Conservation (phyloP, 352 stramenopile genomes). For the Globisporangium spiculum region DNA sequence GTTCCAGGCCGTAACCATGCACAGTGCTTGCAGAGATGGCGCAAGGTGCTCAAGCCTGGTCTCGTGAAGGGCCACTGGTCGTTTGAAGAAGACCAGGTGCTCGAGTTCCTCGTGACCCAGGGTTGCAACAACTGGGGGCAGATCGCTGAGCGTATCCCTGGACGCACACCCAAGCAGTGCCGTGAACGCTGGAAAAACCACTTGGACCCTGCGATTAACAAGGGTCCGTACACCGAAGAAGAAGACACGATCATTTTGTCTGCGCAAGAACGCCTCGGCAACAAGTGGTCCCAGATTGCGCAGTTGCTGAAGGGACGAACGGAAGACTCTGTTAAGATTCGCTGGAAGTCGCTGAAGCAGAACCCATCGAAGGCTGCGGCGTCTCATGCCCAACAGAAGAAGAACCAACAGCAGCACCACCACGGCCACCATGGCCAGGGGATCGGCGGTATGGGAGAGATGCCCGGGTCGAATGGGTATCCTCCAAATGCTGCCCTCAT, state of each 20-base stretch:
- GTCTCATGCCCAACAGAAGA: constrained; percentile 75
- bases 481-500: constrained; percentile 49
- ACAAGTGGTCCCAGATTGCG: constrained; percentile 96
- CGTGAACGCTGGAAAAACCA: constrained; percentile 91
- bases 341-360: constrained; percentile 89
- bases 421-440: constrained; percentile 11
- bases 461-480: constrained; percentile 37
- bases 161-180: constrained; percentile 90
- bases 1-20: constrained; percentile 83
- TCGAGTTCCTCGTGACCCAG: constrained; percentile 87
- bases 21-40: constrained; percentile 88
- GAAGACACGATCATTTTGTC: constrained; percentile 94
- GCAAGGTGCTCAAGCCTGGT: constrained; percentile 93
- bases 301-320: constrained; percentile 89
- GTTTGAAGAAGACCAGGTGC: constrained; percentile 93
- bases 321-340: constrained; percentile 94
- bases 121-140: constrained; percentile 93
- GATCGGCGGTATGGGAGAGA: constrained; percentile 16
- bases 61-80: constrained; percentile 96
- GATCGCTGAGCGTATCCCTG: constrained; percentile 91
- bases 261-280: constrained; percentile 89
- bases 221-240: constrained; percentile 92
- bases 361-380: constrained; percentile 77
- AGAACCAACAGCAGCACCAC: constrained; percentile 62
- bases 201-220: constrained; percentile 90